Base-by-base conservation (phyloP, 148 eudicot species). In the Diospyros lotus region DNA sequence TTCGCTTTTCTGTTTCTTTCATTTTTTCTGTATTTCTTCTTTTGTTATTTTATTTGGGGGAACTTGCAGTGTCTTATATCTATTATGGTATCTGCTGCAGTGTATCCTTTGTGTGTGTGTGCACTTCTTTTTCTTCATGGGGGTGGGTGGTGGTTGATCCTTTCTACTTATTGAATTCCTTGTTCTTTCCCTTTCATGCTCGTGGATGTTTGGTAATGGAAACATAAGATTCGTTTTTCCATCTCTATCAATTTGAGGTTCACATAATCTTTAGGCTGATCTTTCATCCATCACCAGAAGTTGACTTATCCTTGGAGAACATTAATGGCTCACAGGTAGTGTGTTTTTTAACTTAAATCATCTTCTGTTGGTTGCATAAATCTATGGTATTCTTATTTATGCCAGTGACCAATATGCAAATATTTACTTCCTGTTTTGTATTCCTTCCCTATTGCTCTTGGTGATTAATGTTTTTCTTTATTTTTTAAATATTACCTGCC, bases 291-390 rank as follows among this genome's bases (percentile, higher is more conserved):
- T 54, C 43, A 28, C 6, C 6, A 38, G 15, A 28, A 64, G 42
- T 51, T 46, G 48, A 48, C 58, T 43, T 50, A 8, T 28, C 58
- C 4, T 13, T 43, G 11, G 58, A 45, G 11, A 28, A 51, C 58
- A 48, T 68, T 41, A 50, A 68, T 42, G 72, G 38, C 58, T 68
- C 51, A 50, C 28, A 50, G 58, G 58, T 68, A 52, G 72, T 38
- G 15, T 38, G 18, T 67, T 4, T 68, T 17, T 38, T 50, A 3
- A 12, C 38, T 68, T 12, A 50, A 38, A 43, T 66, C 69, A 7
- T 52, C 38, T 45, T 66, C 13, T 9, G 18, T 45, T 43, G 10
- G 13, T 11, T 18, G 42, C 53, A 15, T 66, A 66, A 66, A 7
- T n/a, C 28, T 28, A 28, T 28, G 0, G 28, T 28, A 28, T 28